Evolutionary conservation across 2,329 filamentous ascomycete genomes (phyloP).

Genomic region (Exophiala calicioides): DNA sequence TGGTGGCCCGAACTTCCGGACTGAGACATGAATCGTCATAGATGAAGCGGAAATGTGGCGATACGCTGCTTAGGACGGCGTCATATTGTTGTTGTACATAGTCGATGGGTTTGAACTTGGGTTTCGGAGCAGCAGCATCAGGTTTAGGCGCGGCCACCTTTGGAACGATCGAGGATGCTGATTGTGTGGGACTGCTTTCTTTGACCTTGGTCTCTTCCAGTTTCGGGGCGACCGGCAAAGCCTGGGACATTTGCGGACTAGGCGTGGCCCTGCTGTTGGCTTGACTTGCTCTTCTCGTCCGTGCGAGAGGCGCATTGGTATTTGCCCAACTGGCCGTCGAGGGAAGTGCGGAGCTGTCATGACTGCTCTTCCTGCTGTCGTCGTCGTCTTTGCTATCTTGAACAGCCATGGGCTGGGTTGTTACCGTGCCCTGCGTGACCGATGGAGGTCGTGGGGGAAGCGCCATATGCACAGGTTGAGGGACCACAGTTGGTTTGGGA

Average conservation of each 20-base stretch:
- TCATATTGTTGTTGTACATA: constrained; percentile 35
- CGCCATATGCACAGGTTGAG: constrained; percentile 31
- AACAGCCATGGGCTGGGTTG: constrained; percentile 65
- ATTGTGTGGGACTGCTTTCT: constrained; percentile 19
- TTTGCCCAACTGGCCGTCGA: constrained; percentile 92
- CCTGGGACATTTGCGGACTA: constrained; percentile 67
- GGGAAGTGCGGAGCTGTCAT: constrained; percentile 87
- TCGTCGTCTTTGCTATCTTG: constrained; percentile 73
- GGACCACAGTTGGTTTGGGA: constrained; percentile 48
- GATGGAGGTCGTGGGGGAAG: constrained; percentile 37
- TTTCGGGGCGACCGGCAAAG: constrained; percentile 43
- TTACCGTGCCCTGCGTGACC: constrained; percentile 46
- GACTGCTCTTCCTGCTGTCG: constrained; percentile 55
- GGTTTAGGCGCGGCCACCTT: constrained; percentile 29
- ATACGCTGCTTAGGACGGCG: constrained; percentile 49
- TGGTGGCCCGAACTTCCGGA: constrained; percentile 52
- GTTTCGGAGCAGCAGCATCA: constrained; percentile 33
- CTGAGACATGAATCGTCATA: constrained; percentile 52
- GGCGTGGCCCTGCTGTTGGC: constrained; percentile 78
- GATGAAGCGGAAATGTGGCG: constrained; percentile 54
- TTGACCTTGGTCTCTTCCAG: constrained; percentile 37
- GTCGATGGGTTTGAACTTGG: constrained; percentile 31
- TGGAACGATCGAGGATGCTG: constrained; percentile 13
- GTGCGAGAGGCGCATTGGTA: constrained; percentile 62
- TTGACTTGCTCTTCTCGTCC: constrained; percentile 69